phyloP scores from a whole-genome alignment of 1,284 basidiomycete genomes.

The Pholiota adiposa region DNA sequence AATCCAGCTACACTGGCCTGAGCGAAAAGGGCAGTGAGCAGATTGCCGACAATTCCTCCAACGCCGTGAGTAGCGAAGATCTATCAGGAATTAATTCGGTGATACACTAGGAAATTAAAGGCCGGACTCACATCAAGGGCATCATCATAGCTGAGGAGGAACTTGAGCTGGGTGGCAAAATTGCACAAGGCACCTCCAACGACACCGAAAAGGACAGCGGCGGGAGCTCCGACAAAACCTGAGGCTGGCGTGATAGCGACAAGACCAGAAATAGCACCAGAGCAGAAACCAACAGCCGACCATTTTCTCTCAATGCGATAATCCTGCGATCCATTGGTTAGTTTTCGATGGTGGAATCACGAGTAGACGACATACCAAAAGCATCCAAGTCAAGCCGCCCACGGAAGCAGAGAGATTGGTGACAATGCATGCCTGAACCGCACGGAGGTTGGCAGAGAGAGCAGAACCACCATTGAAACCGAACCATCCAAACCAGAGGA shows the following conservation, averaged over 20 bases:
- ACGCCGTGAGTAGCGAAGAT: conserved; percentile 91
- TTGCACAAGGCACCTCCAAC: conserved; percentile 87
- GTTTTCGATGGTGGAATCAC: background rate
- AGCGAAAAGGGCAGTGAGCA: conserved; percentile 89
- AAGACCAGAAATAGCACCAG: conserved; percentile 89
- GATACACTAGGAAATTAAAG: background rate
- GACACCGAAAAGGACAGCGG: conserved; percentile 86
- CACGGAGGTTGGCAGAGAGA: conserved; percentile 86
- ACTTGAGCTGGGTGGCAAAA: conserved; percentile 95
- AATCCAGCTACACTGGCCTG: conserved; percentile 84
- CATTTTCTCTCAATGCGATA: conserved; percentile 93
- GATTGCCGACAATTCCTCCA: conserved; percentile 88
- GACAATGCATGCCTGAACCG: conserved; percentile 88
- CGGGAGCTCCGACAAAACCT: conserved; percentile 87
- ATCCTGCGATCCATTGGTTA: too few relatives aligned
- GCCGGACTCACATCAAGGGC: conserved; percentile 69
- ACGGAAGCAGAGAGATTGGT: conserved; percentile 90
- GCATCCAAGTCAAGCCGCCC: conserved; percentile 95
- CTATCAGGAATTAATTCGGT: conserved; percentile 31
- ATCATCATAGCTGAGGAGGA: conserved; percentile 75
- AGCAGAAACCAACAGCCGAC: conserved; percentile 95
- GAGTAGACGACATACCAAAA: conserved; percentile 35
- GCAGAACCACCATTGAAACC: conserved; percentile 87
- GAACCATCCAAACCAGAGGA: conserved; percentile 99
- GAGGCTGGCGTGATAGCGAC: conserved; percentile 93